phyloP scores from a whole-genome alignment of 1,139 yeast species.

The Kazachstania sp. region DNA sequence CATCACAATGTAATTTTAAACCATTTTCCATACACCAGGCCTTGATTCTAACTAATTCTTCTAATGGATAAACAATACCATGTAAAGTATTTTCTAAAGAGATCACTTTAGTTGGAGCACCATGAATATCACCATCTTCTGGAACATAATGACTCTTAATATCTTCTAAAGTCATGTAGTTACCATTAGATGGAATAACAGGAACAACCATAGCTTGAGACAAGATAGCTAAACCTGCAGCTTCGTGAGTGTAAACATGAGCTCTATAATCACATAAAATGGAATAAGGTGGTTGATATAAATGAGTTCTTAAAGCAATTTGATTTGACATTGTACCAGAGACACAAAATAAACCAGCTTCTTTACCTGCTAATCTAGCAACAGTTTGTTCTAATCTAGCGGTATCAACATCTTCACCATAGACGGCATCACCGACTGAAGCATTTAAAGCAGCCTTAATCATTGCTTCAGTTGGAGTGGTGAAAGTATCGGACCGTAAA shows the following conservation, averaged over 20 bases:
- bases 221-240: slow-evolving; percentile 82
- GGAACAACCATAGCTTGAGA: slow-evolving; percentile 92
- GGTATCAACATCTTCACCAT: slow-evolving; percentile 73
- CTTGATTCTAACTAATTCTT: slow-evolving; percentile 66
- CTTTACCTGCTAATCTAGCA: slow-evolving; percentile 67
- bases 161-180: slow-evolving; percentile 73
- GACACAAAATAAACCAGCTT: slow-evolving; percentile 77
- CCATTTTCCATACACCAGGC: slow-evolving; percentile 59
- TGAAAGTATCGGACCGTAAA: slow-evolving; percentile 84
- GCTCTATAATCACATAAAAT: slow-evolving; percentile 78
- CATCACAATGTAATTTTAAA: slow-evolving; percentile 75
- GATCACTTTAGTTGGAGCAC: slow-evolving; percentile 79
- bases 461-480: slow-evolving; percentile 81
- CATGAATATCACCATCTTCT: slow-evolving; percentile 78
- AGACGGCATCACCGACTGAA: slow-evolving; percentile 80
- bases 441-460: slow-evolving; percentile 50
- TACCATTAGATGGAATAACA: slow-evolving; percentile 64
- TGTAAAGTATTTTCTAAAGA: slow-evolving; percentile 84
- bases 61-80: slow-evolving; percentile 78
- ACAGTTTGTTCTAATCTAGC: slow-evolving; percentile 56
- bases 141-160: slow-evolving; percentile 55
- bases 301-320: slow-evolving; percentile 68
- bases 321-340: slow-evolving; percentile 92
- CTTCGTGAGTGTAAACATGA: slow-evolving; percentile 77
- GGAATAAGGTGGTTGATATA: slow-evolving; percentile 79